Conservation (phyloP, 116 monocot species). For the Papilionanthe hybrid region DNA sequence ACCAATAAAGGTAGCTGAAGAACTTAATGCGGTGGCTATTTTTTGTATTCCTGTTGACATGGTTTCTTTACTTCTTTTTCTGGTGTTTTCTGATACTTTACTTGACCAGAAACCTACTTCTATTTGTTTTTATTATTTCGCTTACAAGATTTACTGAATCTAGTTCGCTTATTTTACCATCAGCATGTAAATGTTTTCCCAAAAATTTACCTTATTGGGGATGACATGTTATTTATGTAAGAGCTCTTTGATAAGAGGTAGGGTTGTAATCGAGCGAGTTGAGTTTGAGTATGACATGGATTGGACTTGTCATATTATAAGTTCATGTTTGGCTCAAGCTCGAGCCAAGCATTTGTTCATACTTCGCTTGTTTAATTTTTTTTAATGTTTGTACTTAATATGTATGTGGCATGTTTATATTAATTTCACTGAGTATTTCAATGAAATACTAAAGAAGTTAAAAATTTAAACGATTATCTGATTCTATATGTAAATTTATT, state of each 20-base stretch:
- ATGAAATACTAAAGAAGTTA: too few relatives aligned
- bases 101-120: not conserved
- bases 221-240: not conserved
- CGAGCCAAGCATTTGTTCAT: too few relatives aligned
- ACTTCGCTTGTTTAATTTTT: too few relatives aligned
- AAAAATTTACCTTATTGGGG: not conserved
- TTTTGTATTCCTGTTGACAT: not conserved
- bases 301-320: too few relatives aligned
- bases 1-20: constrained; percentile 34
- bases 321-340: too few relatives aligned
- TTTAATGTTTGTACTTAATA: too few relatives aligned
- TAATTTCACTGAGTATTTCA: too few relatives aligned
- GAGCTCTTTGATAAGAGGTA: not conserved
- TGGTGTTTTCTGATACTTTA: not conserved
- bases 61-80: not conserved
- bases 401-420: too few relatives aligned
- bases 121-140: not conserved
- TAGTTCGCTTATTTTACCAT: not conserved
- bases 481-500: too few relatives aligned
- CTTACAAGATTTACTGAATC: not conserved
- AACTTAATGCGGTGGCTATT: not conserved
- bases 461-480: too few relatives aligned
- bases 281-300: too few relatives aligned
- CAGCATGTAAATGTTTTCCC: not conserved
- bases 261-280: too few relatives aligned